Percentiles rank a stretch among this genome's conserved stretches.
Conservation (phyloP, 139 green algal genomes). For the Auxenochlorella pyrenoidosa region DNA sequence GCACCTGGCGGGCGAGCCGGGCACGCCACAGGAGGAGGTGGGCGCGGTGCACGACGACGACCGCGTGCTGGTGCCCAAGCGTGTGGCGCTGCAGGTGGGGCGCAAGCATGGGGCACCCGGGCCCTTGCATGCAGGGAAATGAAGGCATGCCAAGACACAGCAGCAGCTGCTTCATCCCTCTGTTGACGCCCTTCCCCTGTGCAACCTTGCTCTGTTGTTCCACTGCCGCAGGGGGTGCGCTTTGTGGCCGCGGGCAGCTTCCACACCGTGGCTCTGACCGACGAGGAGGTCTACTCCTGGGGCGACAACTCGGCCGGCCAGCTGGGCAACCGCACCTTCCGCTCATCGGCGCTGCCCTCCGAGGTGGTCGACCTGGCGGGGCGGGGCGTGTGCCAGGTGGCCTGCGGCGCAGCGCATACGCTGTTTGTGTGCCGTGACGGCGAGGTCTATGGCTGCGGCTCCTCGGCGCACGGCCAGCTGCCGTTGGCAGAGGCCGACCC, state of each 20-base stretch:
- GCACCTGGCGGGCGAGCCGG: slow-evolving; percentile 51
- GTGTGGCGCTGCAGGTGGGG: slow-evolving; percentile 56
- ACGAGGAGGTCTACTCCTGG: slow-evolving; percentile 78
- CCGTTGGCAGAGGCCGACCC: slow-evolving; percentile 16
- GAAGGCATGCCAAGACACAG: too few species aligned
- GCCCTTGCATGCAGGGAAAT: too few species aligned
- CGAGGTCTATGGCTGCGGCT: slow-evolving; percentile 77
- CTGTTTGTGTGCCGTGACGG: slow-evolving; percentile 69
- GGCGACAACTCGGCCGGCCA: slow-evolving; percentile 72
- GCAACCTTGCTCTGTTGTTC: too few species aligned
- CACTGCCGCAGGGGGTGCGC: slow-evolving; percentile 61
- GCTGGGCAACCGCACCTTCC: slow-evolving; percentile 66
- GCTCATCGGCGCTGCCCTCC: slow-evolving; percentile 26
- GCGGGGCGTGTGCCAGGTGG: slow-evolving; percentile 66
- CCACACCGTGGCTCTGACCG: slow-evolving; percentile 82
- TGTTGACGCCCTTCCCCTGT: too few species aligned
- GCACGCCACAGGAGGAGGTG: slow-evolving; percentile 43
- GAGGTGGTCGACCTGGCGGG: slow-evolving; percentile 53
- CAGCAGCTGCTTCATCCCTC: too few species aligned
- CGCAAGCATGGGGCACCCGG: not conserved
- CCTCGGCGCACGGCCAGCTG: slow-evolving; percentile 29
- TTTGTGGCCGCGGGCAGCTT: slow-evolving; percentile 67
- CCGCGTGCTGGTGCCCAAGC: slow-evolving; percentile 49
- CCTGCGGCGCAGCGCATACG: slow-evolving; percentile 79
- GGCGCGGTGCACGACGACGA: slow-evolving; percentile 35